Evolutionary conservation across 139 green algal species (phyloP), one percentile per base, ranked within the genome.

Genomic region (Haematococcus lacustris): DNA sequence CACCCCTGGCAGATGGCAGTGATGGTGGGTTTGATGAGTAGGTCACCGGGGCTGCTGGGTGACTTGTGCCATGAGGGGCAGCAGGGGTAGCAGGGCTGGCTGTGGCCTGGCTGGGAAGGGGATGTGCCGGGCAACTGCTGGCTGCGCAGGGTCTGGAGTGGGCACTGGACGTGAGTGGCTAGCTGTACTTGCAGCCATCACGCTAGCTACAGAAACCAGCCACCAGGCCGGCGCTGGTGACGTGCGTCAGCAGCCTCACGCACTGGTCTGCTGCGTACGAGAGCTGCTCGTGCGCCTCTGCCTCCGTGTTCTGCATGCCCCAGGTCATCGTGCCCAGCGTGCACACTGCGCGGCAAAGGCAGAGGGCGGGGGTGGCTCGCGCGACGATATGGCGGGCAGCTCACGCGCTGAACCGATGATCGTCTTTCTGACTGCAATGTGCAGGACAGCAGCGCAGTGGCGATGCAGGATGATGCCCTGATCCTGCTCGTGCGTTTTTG

Each of bases 171-270:
- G 43, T 53, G 43, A 53, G 43, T 28, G n/a, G n/a, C n/a, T n/a
- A n/a, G n/a, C n/a, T n/a, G n/a, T n/a, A n/a, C n/a, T n/a, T n/a
- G n/a, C n/a, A n/a, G n/a, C n/a, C n/a, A n/a, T n/a, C 43, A 53
- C 17, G 43, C 43, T 28, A 53, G 43, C 43, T 53, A 53, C 43
- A 53, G 43, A 28, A 53, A 9, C 43, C 9, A 53, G 43, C 9
- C 9, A 9, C 43, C 17, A 9, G 9, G 43, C 43, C 43, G 9
- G 43, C 28, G 35, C 78, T 74, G 40, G 79, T 81, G 26, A 87
- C 91, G 1, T 91, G 94, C 76, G 97, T 93, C 33, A 97, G 71
- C 71, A 97, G 96, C 80, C 97, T 97, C 38, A 97, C 65, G 7
- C 87, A 90, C 71, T 66, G 40, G 67, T 79, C 75, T 28, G 71